phyloP scores from a whole-genome alignment of 2,329 filamentous ascomycete species.

The Cadophora sp. region DNA sequence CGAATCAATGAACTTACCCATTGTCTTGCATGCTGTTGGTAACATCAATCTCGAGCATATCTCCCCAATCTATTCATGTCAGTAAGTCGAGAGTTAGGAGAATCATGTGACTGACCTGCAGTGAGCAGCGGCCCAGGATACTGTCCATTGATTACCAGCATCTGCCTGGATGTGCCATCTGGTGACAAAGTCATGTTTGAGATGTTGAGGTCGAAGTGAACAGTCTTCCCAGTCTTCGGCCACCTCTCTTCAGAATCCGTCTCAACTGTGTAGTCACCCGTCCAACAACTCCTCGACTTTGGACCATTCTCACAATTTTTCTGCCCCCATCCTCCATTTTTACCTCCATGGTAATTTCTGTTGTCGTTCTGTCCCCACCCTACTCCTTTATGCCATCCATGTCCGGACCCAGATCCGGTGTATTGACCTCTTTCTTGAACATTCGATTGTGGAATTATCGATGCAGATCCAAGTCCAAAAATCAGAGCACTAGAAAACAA shows the following conservation, averaged over 20 bases:
- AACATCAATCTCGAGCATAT: conserved; percentile 64
- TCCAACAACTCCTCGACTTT: conserved; percentile 23
- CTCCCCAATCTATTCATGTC: conserved; percentile 39
- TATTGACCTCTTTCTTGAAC: conserved; percentile 5
- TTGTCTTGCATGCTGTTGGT: conserved; percentile 66
- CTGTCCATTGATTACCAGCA: conserved; percentile 50
- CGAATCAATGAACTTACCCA: conserved; percentile 37
- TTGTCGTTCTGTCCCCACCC: conserved; percentile 10
- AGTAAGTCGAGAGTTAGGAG: background rate
- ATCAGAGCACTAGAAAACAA: conserved; percentile 11
- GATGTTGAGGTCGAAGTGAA: conserved; percentile 26
- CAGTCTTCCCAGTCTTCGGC: conserved; percentile 27
- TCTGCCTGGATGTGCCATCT: conserved; percentile 55
- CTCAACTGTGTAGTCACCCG: conserved; percentile 18
- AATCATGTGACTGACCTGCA: conserved; percentile 36
- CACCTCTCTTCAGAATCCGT: conserved; percentile 26
- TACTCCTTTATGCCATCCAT: conserved; percentile 12
- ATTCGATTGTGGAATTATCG: conserved; percentile 9
- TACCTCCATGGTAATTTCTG: conserved; percentile 12
- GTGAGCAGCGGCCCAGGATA: conserved; percentile 44
- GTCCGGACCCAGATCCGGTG: background rate
- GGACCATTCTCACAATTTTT: conserved; percentile 21
- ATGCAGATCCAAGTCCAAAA: conserved; percentile 22
- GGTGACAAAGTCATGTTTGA: conserved; percentile 38
- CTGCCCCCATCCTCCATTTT: conserved; percentile 17